A percentile compares a stretch with the other conserved stretches of the same genome.
Evolutionary conservation across 176 grass and related monocot genomes (phyloP).

Genomic region (Oryza rufipogon): DNA sequence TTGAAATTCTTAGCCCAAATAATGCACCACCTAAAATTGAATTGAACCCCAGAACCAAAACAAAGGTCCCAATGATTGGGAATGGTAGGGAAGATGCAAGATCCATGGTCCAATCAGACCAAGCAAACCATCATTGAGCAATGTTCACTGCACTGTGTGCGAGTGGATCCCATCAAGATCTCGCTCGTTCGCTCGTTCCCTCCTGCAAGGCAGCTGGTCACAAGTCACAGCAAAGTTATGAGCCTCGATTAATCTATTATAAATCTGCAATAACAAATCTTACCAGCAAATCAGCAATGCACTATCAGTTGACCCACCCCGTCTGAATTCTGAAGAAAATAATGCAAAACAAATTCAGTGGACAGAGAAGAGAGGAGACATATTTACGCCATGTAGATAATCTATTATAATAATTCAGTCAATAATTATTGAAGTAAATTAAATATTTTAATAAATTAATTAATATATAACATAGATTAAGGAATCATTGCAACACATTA

Average conservation of each 20-base stretch:
- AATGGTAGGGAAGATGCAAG: slow-evolving; percentile 4
- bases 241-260: not conserved
- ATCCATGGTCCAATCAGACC: not conserved
- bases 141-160: slow-evolving; percentile 53
- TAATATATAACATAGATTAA: no score
- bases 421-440: no score
- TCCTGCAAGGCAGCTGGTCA: not conserved
- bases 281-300: not conserved
- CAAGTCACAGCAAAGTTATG: not conserved
- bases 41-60: not conserved
- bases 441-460: no score
- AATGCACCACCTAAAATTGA: not conserved
- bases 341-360: not conserved
- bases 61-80: slow-evolving; percentile 25
- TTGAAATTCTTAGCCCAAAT: no score
- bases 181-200: not conserved
- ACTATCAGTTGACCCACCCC: slow-evolving; percentile 38
- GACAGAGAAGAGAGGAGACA: not conserved
- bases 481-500: no score
- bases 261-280: not conserved
- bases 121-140: slow-evolving; percentile 26
- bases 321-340: not conserved
- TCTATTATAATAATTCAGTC: no score
- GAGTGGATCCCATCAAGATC: slow-evolving; percentile 47
- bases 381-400: no score